Percentiles rank a stretch among this genome's conserved stretches.
Conservation (phyloP, 805 yeast species). For the Maudiozyma turicensis region DNA sequence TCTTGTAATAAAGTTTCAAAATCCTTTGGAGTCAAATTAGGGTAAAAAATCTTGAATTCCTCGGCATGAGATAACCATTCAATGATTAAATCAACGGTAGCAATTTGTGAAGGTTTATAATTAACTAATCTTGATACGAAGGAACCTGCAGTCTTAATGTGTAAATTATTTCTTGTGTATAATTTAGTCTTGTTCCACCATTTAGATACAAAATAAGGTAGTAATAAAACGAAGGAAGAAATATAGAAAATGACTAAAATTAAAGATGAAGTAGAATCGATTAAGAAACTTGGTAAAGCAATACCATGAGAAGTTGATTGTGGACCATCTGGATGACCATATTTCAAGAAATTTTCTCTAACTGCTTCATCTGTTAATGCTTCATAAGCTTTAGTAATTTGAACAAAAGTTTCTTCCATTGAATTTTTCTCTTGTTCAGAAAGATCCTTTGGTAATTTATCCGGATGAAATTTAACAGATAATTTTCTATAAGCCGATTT, state of each 20-base stretch:
- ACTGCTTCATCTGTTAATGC: conserved; percentile 86
- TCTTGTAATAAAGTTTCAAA: conserved; percentile 43
- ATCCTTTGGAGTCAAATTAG: conserved; percentile 35
- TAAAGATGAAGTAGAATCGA: conserved; percentile 71
- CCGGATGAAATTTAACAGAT: conserved; percentile 88
- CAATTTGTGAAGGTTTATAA: conserved; percentile 54
- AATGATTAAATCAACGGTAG: conserved; percentile 47
- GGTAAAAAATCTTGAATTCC: conserved; percentile 45
- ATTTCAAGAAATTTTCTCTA: conserved; percentile 70
- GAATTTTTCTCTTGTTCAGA: conserved; percentile 44
- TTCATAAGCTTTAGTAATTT: conserved; percentile 84
- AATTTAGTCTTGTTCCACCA: conserved; percentile 88
- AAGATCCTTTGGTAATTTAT: conserved; percentile 61
- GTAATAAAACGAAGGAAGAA: conserved; percentile 58
- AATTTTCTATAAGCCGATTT: conserved; percentile 78
- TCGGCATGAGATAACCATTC: conserved; percentile 53
- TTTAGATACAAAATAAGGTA: conserved; percentile 70
- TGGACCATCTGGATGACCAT: conserved; percentile 98
- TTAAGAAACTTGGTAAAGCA: conserved; percentile 85
- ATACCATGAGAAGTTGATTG: conserved; percentile 85
- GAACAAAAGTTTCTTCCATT: conserved; percentile 68
- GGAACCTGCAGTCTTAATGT: conserved; percentile 70
- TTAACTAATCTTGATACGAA: conserved; percentile 68
- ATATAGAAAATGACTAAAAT: conserved; percentile 59
- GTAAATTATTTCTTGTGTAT: conserved; percentile 74